Evolutionary conservation across 1,139 yeast species (phyloP), one percentile per base, ranked within the genome.

Genomic region (Protomyces macrosporus): DNA sequence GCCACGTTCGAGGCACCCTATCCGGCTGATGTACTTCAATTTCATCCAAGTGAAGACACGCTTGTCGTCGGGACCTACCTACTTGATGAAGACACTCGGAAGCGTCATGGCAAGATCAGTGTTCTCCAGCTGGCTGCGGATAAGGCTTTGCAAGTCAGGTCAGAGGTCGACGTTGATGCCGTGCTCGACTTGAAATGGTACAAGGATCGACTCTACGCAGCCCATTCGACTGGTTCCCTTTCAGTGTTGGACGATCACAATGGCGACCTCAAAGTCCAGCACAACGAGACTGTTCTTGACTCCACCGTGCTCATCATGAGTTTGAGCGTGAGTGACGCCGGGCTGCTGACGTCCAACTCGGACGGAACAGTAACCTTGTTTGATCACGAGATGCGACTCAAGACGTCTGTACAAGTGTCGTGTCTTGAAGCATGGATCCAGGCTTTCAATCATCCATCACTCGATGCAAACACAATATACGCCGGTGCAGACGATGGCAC

Each of bases 171-270:
- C 23, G 42, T 45, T 42, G 63, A 52, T 42, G 65, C 65, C 16
- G 53, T 63, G 35, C 63, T 63, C 39, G 65, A 63, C 30, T 51
- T 63, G 58, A 63, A 63, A 42, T 63, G 65, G 65, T 53, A 50
- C 34, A 34, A 52, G 0, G 35, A 35, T 16, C 35, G 9, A 32
- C 23, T 63, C 7, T 48, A 39, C 32, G 58, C 45, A 14, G 53
- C 58, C n/a, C 58, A 52, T 56, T 63, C 65, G 9, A 45, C 62
- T 1, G 65, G 65, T 9, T 34, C 52, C 12, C n/a, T 63, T 4
- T 63, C 63, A 3, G 36, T 63, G 10, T 57, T 55, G 54, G 16
- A n/a, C 36, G 37, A 16, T 32, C n/a, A 40, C 30, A 10, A 23
- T 30, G 40, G 39, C 33, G 35, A 42, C 12, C 55, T 36, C 23